Evolutionary conservation across 139 green algal genomes (phyloP), one percentile per base, ranked within the genome.

Genomic region (Chlorella vulgaris): DNA sequence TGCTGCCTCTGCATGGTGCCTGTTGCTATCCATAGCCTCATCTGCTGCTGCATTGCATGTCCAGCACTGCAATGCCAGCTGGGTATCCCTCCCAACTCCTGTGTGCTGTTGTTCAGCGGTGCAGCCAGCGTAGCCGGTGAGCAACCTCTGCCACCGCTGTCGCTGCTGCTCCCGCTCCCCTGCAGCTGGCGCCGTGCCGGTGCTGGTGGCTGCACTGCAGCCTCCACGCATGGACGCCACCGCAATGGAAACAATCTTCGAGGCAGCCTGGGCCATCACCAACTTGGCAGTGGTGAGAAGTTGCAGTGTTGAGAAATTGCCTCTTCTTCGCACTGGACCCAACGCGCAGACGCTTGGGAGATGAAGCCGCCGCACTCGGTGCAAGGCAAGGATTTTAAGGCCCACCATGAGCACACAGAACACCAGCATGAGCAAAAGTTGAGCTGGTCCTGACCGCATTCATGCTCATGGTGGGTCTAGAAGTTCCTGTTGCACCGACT

Each of bases 221-320:
- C 83, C 76, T 19, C 76, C 70, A 1, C 50, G 29, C 33, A 74
- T 74, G 38, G 70, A 82, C 7, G 55, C 50, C 33, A 78, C 40
- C 3, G 69, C 76, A 31, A 13, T 78, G 60, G 67, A 89, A 47
- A 74, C 69, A 24, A 74, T 87, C 2, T 90, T 90, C 35, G 83
- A 90, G 73, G 86, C 86, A n/a, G 75, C 85, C 2, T 91, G 87
- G 87, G 85, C 85, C 1, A 39, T 86, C 10, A 90, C 81, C 7
- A 90, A 90, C 51, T 33, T 91, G 36, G 87, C 87, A 19, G 85
- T 81, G 31, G 86, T 79, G 73, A 53, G 73, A 1, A 31, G 1
- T 4, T 3, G 7, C 66, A 50, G 7, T 24, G 26, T 3, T 26
- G 40, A 28, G 7, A 35, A 4, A 4, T 22, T 53, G 47, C 47